These are phyloP conservation scores for Teunomyces cretensis DNA, from an alignment of 805 yeast genomes.

Conservation along the genomic window DNA sequence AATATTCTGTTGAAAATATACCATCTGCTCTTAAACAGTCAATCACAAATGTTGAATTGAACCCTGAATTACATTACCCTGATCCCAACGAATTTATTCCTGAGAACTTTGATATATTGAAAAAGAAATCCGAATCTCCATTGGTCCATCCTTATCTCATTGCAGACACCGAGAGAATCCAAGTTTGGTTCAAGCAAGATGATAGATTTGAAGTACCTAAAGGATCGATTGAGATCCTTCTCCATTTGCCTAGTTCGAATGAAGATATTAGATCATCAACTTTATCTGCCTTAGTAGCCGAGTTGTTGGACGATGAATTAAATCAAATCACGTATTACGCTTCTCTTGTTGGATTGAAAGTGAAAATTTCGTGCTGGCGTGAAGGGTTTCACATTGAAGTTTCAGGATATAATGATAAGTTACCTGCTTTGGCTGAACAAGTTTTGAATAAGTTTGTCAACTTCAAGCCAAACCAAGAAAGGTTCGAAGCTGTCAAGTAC, in stretches of 20 bases:
- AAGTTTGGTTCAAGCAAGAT: conserved; percentile 87
- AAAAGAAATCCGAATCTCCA: conserved; percentile 33
- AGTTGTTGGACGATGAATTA: conserved; percentile 71
- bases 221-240: conserved; percentile 63
- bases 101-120: conserved; percentile 64
- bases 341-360: conserved; percentile 70
- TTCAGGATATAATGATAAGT: conserved; percentile 82
- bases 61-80: conserved; percentile 57
- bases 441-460: conserved; percentile 53
- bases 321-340: conserved; percentile 83
- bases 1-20: conserved; percentile 54
- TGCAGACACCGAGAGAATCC: conserved; percentile 47
- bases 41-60: conserved; percentile 27
- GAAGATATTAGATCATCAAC: conserved; percentile 59
- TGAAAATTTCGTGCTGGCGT: conserved; percentile 55
- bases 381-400: conserved; percentile 71
- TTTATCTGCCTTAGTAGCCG: conserved; percentile 61
- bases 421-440: conserved; percentile 58
- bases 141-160: conserved; percentile 62
- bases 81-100: conserved; percentile 80
- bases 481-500: conserved; percentile 69
- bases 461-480: conserved; percentile 51
- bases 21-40: conserved; percentile 35
- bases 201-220: conserved; percentile 88
- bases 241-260: conserved; percentile 65